phyloP scores from a whole-genome alignment of 2,329 filamentous ascomycete genomes.

The Stylonectria norvegica region DNA sequence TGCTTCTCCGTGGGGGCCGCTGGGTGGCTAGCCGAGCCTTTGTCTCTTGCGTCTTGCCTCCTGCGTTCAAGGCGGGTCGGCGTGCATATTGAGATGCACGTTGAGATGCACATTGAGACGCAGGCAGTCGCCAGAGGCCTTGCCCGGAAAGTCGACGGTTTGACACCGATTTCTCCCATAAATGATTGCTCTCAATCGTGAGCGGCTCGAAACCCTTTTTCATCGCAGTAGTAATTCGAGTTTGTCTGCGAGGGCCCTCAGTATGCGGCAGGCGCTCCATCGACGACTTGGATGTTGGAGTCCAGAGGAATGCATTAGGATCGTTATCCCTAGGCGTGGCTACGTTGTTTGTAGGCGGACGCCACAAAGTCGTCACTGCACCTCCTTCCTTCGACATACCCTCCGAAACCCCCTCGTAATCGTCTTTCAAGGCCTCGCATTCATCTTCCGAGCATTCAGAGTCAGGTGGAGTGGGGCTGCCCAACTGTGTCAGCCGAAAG shows the following conservation, averaged over 20 bases:
- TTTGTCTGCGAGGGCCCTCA: constrained; percentile 7
- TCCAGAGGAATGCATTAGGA: constrained; percentile 20
- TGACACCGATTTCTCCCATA: constrained; percentile 18
- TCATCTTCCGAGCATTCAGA: constrained; percentile 45
- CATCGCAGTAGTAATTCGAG: constrained; percentile 3
- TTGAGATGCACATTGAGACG: too few species aligned
- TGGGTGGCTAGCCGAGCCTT: constrained; percentile 44
- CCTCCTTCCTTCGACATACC: too few species aligned
- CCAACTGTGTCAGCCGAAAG: constrained; percentile 37
- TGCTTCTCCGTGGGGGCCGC: constrained; percentile 53
- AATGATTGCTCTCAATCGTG: constrained; percentile 19
- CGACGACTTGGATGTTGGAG: constrained; percentile 15
- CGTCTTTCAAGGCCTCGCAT: constrained; percentile 32
- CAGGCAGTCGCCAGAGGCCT: constrained; percentile 23
- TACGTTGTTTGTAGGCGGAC: constrained; percentile 14
- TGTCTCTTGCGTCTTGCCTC: not conserved
- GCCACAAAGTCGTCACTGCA: too few species aligned
- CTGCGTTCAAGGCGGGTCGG: too few species aligned
- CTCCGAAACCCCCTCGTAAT: constrained; percentile 12
- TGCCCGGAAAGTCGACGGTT: constrained; percentile 5
- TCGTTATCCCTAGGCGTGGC: constrained; percentile 6
- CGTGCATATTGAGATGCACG: too few species aligned
- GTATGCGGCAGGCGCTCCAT: constrained; percentile 6
- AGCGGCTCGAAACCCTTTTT: constrained; percentile 16
- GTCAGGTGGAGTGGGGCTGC: constrained; percentile 54